Conservation (phyloP, 2,329 filamentous ascomycete genomes). For the Capronia epimyces region DNA sequence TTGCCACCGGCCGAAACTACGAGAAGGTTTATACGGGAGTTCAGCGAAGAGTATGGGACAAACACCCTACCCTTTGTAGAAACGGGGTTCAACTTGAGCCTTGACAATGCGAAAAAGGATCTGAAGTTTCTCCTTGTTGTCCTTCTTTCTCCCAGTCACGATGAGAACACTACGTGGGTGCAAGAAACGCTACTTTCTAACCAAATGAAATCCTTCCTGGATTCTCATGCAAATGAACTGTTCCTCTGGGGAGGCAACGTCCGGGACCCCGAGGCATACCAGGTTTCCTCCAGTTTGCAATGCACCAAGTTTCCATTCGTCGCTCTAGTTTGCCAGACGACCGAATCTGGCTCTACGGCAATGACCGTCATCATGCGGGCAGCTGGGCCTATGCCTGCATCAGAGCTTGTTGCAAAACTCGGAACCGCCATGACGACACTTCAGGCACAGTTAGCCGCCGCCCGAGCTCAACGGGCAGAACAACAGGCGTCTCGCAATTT, state of each 20-base stretch:
- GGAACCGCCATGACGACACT: constrained; percentile 68
- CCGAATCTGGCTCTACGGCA: constrained; percentile 62
- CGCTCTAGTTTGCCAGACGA: constrained; percentile 79
- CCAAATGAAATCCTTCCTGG: constrained; percentile 68
- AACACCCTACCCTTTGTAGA: constrained; percentile 73
- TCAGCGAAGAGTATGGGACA: constrained; percentile 84
- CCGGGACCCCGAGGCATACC: constrained; percentile 87
- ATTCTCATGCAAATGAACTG: constrained; percentile 69
- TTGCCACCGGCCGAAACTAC: constrained; percentile 83
- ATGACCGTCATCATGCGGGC: constrained; percentile 87
- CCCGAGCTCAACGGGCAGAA: constrained; percentile 69
- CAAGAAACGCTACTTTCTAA: constrained; percentile 72
- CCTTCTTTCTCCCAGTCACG: constrained; percentile 85
- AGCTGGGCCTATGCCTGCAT: constrained; percentile 63
- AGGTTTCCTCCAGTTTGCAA: constrained; percentile 78
- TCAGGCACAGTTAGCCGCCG: constrained; percentile 65
- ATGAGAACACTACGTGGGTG: constrained; percentile 79
- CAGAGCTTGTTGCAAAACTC: constrained; percentile 70
- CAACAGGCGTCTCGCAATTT: constrained; percentile 76
- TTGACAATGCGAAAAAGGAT: constrained; percentile 84
- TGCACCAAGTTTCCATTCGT: constrained; percentile 92
- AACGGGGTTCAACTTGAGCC: constrained; percentile 82
- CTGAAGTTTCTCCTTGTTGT: constrained; percentile 87
- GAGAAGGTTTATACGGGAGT: constrained; percentile 81
- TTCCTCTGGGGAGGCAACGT: constrained; percentile 91